phyloP scores from a whole-genome alignment of 106 monocot species.

The Xerophyta viscosa region DNA sequence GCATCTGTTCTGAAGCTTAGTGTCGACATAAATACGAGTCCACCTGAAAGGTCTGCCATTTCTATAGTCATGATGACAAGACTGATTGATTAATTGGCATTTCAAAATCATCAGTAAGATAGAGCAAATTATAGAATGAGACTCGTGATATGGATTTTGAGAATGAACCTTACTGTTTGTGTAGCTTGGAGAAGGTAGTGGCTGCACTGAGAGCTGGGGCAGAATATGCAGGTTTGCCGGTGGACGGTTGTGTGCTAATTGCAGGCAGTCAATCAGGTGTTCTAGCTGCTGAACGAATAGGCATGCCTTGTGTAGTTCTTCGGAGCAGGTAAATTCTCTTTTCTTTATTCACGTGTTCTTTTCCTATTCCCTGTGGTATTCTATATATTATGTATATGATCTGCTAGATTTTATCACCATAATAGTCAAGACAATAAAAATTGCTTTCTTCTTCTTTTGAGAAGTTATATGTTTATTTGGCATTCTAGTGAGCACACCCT shows the following conservation, averaged over 20 bases:
- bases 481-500: too few species aligned
- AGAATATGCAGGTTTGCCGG: constrained; percentile 61
- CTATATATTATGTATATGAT: too few species aligned
- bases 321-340: constrained; percentile 62
- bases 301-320: constrained; percentile 85
- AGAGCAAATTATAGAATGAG: background rate
- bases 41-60: constrained; percentile 56
- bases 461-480: too few species aligned
- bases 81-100: too few species aligned
- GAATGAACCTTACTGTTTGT: background rate
- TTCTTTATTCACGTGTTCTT: too few species aligned
- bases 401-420: too few species aligned
- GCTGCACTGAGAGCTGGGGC: constrained; percentile 75
- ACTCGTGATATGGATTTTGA: too few species aligned
- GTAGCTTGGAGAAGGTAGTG: constrained; percentile 36
- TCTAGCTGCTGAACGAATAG: constrained; percentile 75
- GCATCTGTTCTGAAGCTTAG: constrained; percentile 88
- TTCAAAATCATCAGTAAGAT: too few species aligned
- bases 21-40: constrained; percentile 62
- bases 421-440: too few species aligned
- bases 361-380: too few species aligned
- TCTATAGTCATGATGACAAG: too few species aligned
- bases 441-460: too few species aligned
- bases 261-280: constrained; percentile 79
- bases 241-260: constrained; percentile 69